Evolutionary conservation across 306 rosid species (phyloP).

Genomic region (Elaeagnus macrophylla): DNA sequence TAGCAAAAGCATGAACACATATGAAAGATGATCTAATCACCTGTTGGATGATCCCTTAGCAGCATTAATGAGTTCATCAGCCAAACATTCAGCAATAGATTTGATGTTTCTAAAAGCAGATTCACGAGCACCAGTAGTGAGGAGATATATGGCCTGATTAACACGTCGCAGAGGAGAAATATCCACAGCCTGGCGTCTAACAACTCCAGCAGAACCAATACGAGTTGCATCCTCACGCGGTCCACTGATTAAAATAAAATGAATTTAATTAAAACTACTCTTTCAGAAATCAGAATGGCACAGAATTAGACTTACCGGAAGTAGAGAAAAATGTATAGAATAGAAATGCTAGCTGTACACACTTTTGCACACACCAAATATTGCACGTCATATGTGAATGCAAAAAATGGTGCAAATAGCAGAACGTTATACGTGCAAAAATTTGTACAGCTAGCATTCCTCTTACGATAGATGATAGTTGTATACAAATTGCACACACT

Average conservation of each 20-base stretch:
- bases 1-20: neutral
- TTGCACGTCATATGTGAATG: too few species aligned
- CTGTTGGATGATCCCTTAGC: constrained; percentile 38
- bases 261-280: neutral
- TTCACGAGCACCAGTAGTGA: constrained; percentile 39
- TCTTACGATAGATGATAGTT: too few species aligned
- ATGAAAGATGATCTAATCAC: neutral
- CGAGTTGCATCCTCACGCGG: constrained; percentile 43
- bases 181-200: constrained; percentile 47
- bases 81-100: constrained; percentile 39
- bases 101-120: constrained; percentile 39
- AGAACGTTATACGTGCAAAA: too few species aligned
- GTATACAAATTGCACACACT: too few species aligned
- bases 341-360: too few species aligned
- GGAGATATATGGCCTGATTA: constrained; percentile 39
- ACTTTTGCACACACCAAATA: too few species aligned
- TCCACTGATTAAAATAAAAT: constrained; percentile 21
- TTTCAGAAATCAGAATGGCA: neutral
- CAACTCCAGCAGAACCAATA: constrained; percentile 43
- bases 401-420: too few species aligned
- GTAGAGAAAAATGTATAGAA: neutral
- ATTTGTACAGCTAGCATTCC: too few species aligned
- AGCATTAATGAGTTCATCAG: constrained; percentile 43
- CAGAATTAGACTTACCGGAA: neutral
- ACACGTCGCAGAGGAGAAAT: constrained; percentile 40